Percentiles rank a stretch among this genome's conserved stretches.
Evolutionary conservation across 768 basidiomycete species (phyloP).

Genomic region (Amanita subjunquillea): DNA sequence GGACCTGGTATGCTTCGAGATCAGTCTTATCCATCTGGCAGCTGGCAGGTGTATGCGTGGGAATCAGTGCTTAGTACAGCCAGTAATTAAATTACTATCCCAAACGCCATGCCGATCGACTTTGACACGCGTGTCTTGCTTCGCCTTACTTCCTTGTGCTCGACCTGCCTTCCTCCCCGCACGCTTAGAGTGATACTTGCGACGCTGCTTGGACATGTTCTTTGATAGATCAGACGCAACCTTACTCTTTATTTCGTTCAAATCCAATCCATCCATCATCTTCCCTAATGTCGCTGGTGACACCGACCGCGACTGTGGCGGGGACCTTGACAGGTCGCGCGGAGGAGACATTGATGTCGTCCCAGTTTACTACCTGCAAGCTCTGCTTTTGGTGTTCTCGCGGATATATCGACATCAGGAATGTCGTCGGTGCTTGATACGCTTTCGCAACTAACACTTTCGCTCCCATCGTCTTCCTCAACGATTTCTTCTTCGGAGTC

Average conservation of each 20-base stretch:
- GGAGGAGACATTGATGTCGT: constrained; percentile 13
- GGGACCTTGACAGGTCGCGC: constrained; percentile 35
- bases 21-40: constrained; percentile 53
- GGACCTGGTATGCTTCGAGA: constrained; percentile 84
- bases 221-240: constrained; percentile 56
- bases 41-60: constrained; percentile 3
- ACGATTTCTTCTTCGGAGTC: constrained; percentile 15
- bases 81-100: not conserved
- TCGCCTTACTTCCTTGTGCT: constrained; percentile 76
- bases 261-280: constrained; percentile 28
- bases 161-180: constrained; percentile 52
- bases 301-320: constrained; percentile 37
- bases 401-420: constrained; percentile 16
- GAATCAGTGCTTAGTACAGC: not conserved
- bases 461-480: constrained; percentile 16
- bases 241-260: constrained; percentile 42
- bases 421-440: constrained; percentile 24
- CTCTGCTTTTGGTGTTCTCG: constrained; percentile 14
- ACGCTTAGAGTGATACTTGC: constrained; percentile 74
- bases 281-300: constrained; percentile 33
- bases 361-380: constrained; percentile 3
- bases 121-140: constrained; percentile 62
- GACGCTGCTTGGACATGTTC: constrained; percentile 48
- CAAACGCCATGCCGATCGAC: constrained; percentile 46
- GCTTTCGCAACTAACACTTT: constrained; percentile 19